Evolutionary conservation across 225 moss, liverwort and hornwort species (phyloP).

Genomic region (Marchantia paleacea): DNA sequence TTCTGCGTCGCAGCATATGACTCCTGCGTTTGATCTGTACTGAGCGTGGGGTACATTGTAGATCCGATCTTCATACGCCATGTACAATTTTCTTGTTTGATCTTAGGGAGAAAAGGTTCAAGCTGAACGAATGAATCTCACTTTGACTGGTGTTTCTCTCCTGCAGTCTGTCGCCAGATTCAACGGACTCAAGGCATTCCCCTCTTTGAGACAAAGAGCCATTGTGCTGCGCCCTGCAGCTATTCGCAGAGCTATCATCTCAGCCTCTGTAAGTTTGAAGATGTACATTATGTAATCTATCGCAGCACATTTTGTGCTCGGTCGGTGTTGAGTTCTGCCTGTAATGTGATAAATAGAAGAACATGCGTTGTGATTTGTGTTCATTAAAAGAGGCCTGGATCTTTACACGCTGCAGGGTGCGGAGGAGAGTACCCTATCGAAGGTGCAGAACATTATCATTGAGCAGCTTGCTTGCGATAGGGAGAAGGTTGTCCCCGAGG

Average conservation of each 20-base stretch:
- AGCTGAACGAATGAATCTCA: not conserved
- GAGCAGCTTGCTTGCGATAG: conserved; percentile 47
- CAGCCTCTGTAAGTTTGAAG: conserved; percentile 28
- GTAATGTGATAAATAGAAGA: too few species aligned
- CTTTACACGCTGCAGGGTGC: not conserved
- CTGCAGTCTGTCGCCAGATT: conserved; percentile 48
- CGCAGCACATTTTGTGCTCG: too few species aligned
- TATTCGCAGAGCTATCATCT: conserved; percentile 26
- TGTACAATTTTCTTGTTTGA: not conserved
- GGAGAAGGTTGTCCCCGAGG: conserved; percentile 31
- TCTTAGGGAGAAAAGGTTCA: not conserved
- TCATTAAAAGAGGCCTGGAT: not conserved
- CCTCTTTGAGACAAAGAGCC: conserved; percentile 32
- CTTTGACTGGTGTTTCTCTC: not conserved
- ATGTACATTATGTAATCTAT: not conserved
- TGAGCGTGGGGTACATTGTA: not conserved
- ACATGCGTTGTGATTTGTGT: not conserved
- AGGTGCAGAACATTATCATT: conserved; percentile 50
- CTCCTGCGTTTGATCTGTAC: not conserved
- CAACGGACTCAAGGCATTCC: conserved; percentile 44
- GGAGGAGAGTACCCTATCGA: conserved; percentile 27
- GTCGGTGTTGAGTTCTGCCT: too few species aligned
- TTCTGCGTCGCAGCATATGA: not conserved
- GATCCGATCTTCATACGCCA: not conserved
- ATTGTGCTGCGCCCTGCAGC: conserved; percentile 15